These are phyloP conservation scores for Cordia subcordata DNA, from an alignment of 257 asterid species.

Conservation along the genomic window DNA sequence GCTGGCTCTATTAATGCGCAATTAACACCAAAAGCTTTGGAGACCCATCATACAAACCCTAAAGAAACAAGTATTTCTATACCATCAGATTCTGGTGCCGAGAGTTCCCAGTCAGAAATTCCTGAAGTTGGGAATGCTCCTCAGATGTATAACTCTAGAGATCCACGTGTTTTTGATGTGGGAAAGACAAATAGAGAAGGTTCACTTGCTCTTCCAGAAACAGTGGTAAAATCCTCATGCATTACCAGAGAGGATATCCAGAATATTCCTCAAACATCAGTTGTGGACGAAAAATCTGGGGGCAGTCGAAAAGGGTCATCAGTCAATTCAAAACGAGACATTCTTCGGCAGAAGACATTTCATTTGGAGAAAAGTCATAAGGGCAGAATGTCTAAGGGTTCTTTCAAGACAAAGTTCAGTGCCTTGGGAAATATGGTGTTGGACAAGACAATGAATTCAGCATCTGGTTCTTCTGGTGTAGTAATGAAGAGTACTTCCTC, in stretches of 20 bases:
- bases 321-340: constrained; percentile 45
- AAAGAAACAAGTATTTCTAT: constrained; percentile 17
- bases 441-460: constrained; percentile 44
- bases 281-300: constrained; percentile 38
- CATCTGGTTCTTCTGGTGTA: constrained; percentile 36
- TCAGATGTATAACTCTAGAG: constrained; percentile 17
- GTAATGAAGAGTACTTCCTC: constrained; percentile 34
- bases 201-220: constrained; percentile 31
- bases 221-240: constrained; percentile 28
- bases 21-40: constrained; percentile 25
- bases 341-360: constrained; percentile 54
- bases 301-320: constrained; percentile 36
- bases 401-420: constrained; percentile 61
- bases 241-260: constrained; percentile 21
- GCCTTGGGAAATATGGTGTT: constrained; percentile 67
- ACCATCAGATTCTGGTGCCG: constrained; percentile 12
- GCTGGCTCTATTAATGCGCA: constrained; percentile 11
- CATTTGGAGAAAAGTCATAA: constrained; percentile 58
- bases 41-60: constrained; percentile 20
- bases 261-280: constrained; percentile 14
- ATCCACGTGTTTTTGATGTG: constrained; percentile 14
- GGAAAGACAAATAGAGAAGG: constrained; percentile 23
- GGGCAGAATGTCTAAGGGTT: constrained; percentile 55
- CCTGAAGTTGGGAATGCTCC: constrained; percentile 18
- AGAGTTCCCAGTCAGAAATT: constrained; percentile 25